Percentiles rank a stretch among this genome's conserved stretches.
phyloP scores from a whole-genome alignment of 805 yeast species.

The Saccharomycopsis amapae region DNA sequence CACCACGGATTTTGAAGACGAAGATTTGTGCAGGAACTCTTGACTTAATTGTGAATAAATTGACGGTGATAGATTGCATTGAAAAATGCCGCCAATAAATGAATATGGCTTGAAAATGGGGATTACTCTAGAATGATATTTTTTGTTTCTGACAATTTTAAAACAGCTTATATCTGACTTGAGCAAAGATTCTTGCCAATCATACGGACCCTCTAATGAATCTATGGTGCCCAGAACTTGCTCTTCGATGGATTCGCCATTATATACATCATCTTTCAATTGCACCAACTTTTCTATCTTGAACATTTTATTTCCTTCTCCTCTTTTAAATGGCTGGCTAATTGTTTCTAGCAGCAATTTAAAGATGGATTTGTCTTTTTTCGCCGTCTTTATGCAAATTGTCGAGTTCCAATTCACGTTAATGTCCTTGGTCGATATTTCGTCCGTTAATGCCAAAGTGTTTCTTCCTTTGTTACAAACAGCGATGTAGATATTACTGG shows the following conservation, averaged over 20 bases:
- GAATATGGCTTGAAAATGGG: constrained; percentile 12
- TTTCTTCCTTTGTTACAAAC: constrained; percentile 15
- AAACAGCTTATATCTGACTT: constrained; percentile 11
- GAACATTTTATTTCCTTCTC: background rate
- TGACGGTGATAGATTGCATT: constrained; percentile 5
- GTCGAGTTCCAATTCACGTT: constrained; percentile 19
- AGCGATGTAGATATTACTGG: constrained; percentile 5
- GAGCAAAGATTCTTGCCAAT: background rate
- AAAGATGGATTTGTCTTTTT: background rate
- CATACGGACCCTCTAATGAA: too few relatives aligned
- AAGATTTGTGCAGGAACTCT: background rate
- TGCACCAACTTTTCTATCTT: background rate
- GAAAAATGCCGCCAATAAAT: constrained; percentile 16
- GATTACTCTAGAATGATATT: constrained; percentile 6
- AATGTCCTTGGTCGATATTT: constrained; percentile 2
- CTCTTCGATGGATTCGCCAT: background rate
- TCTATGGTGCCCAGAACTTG: background rate
- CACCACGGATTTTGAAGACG: background rate
- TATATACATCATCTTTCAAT: too few relatives aligned
- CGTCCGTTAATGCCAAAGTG: constrained; percentile 3
- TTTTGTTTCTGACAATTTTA: constrained; percentile 10
- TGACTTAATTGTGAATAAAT: background rate
- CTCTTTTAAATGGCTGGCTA: background rate
- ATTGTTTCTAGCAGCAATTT: background rate
- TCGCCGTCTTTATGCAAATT: constrained; percentile 4